Conservation (phyloP, 257 asterid species). For the Solanum pinnatisectum region DNA sequence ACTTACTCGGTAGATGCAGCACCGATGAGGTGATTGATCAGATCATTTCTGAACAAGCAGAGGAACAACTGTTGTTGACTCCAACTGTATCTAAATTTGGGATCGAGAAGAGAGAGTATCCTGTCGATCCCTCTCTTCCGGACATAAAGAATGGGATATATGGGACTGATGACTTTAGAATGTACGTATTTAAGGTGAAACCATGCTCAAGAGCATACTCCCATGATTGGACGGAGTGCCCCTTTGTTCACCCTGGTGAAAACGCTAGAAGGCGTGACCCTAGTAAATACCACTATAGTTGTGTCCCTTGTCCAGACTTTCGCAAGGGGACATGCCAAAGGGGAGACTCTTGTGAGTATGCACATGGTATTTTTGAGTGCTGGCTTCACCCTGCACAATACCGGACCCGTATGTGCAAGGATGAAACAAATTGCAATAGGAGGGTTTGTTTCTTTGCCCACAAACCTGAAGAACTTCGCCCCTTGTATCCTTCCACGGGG, state of each 20-base stretch:
- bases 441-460: conserved; percentile 40
- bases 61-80: conserved; percentile 1
- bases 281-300: conserved; percentile 27
- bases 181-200: conserved; percentile 32
- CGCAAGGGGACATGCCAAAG: conserved; percentile 24
- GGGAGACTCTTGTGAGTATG: conserved; percentile 34
- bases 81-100: conserved; percentile 6
- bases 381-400: conserved; percentile 48
- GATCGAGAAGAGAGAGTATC: conserved; percentile 27
- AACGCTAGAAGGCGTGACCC: conserved; percentile 42
- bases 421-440: conserved; percentile 24
- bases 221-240: conserved; percentile 40
- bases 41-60: conserved; percentile 2
- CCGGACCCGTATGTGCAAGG: conserved; percentile 34
- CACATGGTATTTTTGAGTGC: conserved; percentile 40
- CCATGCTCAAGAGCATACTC: conserved; percentile 40
- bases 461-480: conserved; percentile 30
- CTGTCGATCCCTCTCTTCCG: conserved; percentile 40
- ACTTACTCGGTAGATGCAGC: conserved; percentile 4
- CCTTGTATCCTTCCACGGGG: conserved; percentile 30
- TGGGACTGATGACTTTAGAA: conserved; percentile 36
- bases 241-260: conserved; percentile 40
- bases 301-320: conserved; percentile 39
- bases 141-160: conserved; percentile 31
- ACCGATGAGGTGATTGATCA: background rate